Base-by-base conservation (phyloP, 2,329 filamentous ascomycete genomes). In the Trichoderma polysporum region DNA sequence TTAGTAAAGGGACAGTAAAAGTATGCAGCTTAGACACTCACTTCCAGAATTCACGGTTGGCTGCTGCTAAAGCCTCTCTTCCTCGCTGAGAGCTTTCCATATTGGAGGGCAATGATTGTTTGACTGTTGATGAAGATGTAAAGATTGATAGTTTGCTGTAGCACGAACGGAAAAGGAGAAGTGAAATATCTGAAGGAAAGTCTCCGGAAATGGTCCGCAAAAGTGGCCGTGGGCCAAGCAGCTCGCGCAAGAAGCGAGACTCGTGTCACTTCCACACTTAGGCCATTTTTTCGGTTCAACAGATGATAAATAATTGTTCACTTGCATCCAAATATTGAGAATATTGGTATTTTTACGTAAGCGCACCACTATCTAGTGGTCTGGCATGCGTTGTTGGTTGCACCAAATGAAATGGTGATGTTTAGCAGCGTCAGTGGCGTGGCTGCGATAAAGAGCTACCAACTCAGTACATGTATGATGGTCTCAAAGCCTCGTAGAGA, bases 151-250 rank as follows among this genome's bases (percentile, higher is more conserved):
- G 2, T 50, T 37, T 27, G 15, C n/a, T 33, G n/a, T 25, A 52
- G 10, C 3, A 54, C n/a, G 29, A 9, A 33, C 10, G n/a, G 7
- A 54, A 54, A 19, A 35, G n/a, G 17, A 35, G 29, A 8, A 10
- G 4, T 54, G 17, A 54, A 41, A 25, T 54, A 33, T 41, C n/a
- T 29, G 6, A 22, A 35, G n/a, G 25, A 53, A 63, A 63, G 59
- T 63, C 59, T 63, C 59, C 49, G 35, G 59, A 63, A 53, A 63
- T 12, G 59, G 35, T 63, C 59, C 59, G 59, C 35, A 27, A 53
- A 53, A 45, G 49, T 53, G 37, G 8, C 47, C 49, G 58, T 25
- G 49, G n/a, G 1, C 25, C 8, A 33, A 45, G 33, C n/a, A 33
- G 17, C n/a, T 53, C 13, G 35, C 29, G 5, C n/a, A n/a, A 22